These are phyloP conservation scores for Naganishia onofrii DNA, from an alignment of 768 basidiomycete genomes.

Conservation along the genomic window DNA sequence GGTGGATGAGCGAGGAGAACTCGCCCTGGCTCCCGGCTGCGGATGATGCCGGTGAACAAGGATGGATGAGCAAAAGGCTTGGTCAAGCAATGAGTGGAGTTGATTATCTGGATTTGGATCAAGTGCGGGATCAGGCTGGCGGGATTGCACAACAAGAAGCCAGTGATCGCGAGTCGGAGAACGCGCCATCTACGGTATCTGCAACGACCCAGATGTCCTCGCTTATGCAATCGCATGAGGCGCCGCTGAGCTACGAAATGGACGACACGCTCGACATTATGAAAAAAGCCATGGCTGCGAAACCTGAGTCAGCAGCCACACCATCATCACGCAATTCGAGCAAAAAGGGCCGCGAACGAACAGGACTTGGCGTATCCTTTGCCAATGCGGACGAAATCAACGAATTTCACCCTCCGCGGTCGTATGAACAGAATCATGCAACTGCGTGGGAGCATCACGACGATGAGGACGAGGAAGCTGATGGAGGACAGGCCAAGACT, in stretches of 20 bases:
- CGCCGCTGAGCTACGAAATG: slow-evolving; percentile 2
- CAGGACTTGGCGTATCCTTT: slow-evolving; percentile 14
- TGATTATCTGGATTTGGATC: slow-evolving; percentile 19
- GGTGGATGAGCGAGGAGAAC: slow-evolving; percentile 27
- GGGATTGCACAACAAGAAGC: background rate
- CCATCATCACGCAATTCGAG: slow-evolving; percentile 5
- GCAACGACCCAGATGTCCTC: background rate
- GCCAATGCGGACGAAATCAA: slow-evolving; percentile 21
- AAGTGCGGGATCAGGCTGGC: background rate
- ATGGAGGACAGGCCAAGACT: slow-evolving; percentile 6
- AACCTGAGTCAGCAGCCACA: background rate
- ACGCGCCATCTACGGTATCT: background rate
- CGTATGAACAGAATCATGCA: background rate
- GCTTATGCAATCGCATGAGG: background rate
- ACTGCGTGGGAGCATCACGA: background rate
- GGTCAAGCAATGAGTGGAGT: slow-evolving; percentile 18
- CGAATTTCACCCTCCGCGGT: slow-evolving; percentile 2
- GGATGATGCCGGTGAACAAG: slow-evolving; percentile 1
- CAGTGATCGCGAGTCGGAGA: too few relatives aligned
- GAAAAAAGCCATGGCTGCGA: background rate
- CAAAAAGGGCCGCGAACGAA: slow-evolving; percentile 19
- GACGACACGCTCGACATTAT: slow-evolving; percentile 18
- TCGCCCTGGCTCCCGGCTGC: slow-evolving; percentile 21
- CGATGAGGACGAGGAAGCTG: background rate
- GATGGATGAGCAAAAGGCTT: slow-evolving; percentile 14